Evolutionary conservation across 179 eudicot genomes (phyloP).

Genomic region (Sideroxylon spinosum): DNA sequence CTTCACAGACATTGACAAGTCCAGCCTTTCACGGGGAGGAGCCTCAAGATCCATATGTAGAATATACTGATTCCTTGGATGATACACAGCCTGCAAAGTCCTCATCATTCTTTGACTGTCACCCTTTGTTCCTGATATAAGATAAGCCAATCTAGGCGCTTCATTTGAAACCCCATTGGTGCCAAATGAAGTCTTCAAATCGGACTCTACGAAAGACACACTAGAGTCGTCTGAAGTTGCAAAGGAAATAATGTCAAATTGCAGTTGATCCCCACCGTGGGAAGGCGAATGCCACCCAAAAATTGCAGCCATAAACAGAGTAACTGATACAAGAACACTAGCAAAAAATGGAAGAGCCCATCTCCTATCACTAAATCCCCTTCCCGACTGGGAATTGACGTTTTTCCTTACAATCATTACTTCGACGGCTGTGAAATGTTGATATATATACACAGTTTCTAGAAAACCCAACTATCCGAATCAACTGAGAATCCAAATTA

Average conservation of each 20-base stretch:
- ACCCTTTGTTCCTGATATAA: constrained; percentile 30
- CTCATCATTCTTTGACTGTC: constrained; percentile 28
- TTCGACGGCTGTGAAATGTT: neutral
- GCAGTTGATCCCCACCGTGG: constrained; percentile 31
- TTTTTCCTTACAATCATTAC: constrained; percentile 44
- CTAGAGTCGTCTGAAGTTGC: constrained; percentile 26
- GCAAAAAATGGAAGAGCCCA: constrained; percentile 65
- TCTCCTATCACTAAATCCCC: constrained; percentile 48
- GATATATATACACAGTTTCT: neutral
- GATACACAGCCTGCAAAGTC: constrained; percentile 27
- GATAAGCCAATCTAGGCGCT: constrained; percentile 35
- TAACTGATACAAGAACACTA: constrained; percentile 47
- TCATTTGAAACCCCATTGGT: constrained; percentile 23
- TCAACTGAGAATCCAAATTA: too few relatives aligned
- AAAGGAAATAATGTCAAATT: constrained; percentile 26
- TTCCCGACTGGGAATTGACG: constrained; percentile 44
- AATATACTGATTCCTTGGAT: constrained; percentile 30
- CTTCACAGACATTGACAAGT: constrained; percentile 18
- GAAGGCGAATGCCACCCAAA: constrained; percentile 44
- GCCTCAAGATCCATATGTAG: constrained; percentile 34
- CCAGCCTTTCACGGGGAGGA: constrained; percentile 24
- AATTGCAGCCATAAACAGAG: constrained; percentile 38
- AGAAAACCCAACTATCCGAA: neutral
- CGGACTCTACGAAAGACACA: constrained; percentile 50
- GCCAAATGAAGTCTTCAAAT: constrained; percentile 39